Evolutionary conservation across 345 rosid species (phyloP).

Genomic region (Salix koriyanagi): DNA sequence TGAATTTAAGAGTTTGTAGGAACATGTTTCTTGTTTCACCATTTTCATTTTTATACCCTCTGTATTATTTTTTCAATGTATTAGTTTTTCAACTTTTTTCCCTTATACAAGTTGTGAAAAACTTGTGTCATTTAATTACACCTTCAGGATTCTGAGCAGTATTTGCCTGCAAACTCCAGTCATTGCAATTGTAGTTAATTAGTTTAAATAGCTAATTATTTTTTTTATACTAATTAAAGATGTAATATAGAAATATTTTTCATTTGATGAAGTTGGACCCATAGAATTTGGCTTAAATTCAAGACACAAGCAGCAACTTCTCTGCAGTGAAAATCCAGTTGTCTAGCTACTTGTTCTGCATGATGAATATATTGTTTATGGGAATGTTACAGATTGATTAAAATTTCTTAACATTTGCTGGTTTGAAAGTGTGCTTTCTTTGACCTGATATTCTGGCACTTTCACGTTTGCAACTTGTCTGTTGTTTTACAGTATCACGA

Average conservation of each 20-base stretch:
- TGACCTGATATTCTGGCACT: neutral
- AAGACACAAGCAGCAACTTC: neutral
- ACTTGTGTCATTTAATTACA: too few relatives aligned
- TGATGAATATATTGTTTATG: neutral
- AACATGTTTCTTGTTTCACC: neutral
- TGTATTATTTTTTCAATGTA: neutral
- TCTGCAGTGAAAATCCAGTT: neutral
- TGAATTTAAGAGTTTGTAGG: neutral
- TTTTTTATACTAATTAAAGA: neutral
- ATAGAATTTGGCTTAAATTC: neutral
- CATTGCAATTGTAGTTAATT: neutral
- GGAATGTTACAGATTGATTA: neutral
- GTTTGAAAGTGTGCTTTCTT: neutral
- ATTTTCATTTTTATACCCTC: neutral
- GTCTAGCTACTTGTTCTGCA: neutral
- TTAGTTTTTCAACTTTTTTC: neutral
- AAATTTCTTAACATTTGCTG: neutral
- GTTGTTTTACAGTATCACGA: constrained; percentile 62
- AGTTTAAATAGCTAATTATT: neutral
- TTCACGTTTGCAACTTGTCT: neutral
- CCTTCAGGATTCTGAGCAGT: too few relatives aligned
- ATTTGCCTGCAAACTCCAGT: neutral
- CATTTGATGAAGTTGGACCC: neutral
- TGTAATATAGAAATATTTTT: neutral
- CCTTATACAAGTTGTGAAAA: too few relatives aligned